phyloP scores from a whole-genome alignment of 345 rosid genomes.

The Populus euphratica region DNA sequence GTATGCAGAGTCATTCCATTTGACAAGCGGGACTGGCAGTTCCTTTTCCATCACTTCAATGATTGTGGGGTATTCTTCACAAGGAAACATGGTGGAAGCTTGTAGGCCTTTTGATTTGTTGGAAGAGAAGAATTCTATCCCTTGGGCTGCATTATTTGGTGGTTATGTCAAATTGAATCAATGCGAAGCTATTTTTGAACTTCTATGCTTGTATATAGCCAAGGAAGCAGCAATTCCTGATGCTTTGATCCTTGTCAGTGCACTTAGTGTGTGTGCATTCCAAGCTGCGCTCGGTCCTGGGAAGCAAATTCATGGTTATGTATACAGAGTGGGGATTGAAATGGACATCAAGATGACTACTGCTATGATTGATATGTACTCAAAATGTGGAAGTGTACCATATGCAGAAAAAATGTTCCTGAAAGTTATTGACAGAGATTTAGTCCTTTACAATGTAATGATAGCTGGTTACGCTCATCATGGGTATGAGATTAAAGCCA shows the following conservation, averaged over 20 bases:
- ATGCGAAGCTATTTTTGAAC: constrained; percentile 41
- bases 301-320: constrained; percentile 52
- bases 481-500: constrained; percentile 45
- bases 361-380: constrained; percentile 57
- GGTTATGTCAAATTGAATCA: constrained; percentile 44
- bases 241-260: constrained; percentile 43
- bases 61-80: constrained; percentile 47
- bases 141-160: constrained; percentile 49
- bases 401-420: constrained; percentile 39
- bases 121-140: constrained; percentile 33
- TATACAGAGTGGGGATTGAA: constrained; percentile 38
- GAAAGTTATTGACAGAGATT: constrained; percentile 40
- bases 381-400: constrained; percentile 56
- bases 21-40: constrained; percentile 30
- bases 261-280: constrained; percentile 48
- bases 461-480: constrained; percentile 58
- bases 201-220: constrained; percentile 27
- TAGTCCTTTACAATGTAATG: constrained; percentile 50
- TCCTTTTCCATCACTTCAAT: constrained; percentile 54
- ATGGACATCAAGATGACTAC: constrained; percentile 44
- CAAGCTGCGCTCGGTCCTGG: constrained; percentile 47
- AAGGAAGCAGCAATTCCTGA: constrained; percentile 26
- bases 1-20: constrained; percentile 41
- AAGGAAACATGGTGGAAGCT: constrained; percentile 50
- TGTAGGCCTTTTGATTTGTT: constrained; percentile 37